Evolutionary conservation across 2,329 filamentous ascomycete genomes (phyloP).

Genomic region (Setomelanomma holmii): DNA sequence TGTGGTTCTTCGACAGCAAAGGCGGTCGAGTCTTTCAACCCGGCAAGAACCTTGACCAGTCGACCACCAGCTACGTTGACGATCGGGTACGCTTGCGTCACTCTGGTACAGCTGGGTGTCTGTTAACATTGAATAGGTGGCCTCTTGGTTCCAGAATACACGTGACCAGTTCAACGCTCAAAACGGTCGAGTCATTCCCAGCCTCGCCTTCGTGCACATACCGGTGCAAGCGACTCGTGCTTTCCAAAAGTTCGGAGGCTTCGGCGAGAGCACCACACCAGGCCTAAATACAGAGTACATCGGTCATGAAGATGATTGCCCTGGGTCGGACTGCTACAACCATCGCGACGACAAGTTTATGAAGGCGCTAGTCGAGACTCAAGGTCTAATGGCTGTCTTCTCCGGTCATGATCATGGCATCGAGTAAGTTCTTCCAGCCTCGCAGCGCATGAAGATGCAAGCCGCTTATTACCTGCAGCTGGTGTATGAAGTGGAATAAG

Average conservation of each 20-base stretch:
- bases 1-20: conserved; percentile 74
- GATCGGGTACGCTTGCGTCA: conserved; percentile 19
- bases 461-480: conserved; percentile 8
- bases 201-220: conserved; percentile 64
- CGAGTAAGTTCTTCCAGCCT: conserved; percentile 15
- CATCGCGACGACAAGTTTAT: conserved; percentile 67
- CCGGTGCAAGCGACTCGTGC: conserved; percentile 40
- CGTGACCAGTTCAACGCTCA: conserved; percentile 20
- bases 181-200: conserved; percentile 53
- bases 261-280: conserved; percentile 52
- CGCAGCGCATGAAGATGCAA: background rate
- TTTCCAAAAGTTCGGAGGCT: conserved; percentile 57
- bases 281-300: conserved; percentile 46
- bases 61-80: conserved; percentile 26
- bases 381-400: conserved; percentile 57
- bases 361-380: conserved; percentile 63
- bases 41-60: conserved; percentile 15
- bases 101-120: background rate
- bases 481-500: conserved; percentile 52
- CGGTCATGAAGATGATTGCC: conserved; percentile 28
- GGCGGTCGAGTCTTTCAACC: conserved; percentile 32
- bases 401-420: conserved; percentile 70
- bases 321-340: conserved; percentile 38
- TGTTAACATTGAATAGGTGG: conserved; percentile 23
- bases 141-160: conserved; percentile 34